Evolutionary conservation across 805 yeast species (phyloP), one percentile per base, ranked within the genome.

Genomic region (Candida endomychidarum): DNA sequence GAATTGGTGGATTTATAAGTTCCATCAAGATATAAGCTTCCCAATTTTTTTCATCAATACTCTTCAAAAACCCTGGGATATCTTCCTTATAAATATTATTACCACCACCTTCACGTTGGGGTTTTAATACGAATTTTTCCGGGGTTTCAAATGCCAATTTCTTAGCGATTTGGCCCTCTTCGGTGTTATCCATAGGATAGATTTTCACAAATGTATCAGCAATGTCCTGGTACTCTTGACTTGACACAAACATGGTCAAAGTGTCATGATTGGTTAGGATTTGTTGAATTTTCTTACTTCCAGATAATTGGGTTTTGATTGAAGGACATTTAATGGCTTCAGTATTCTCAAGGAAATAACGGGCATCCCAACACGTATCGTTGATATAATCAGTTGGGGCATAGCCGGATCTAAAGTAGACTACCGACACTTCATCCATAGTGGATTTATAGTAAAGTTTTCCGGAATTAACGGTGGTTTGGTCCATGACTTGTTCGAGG

Each of bases 61-160:
- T 49, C 9, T 71, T 56, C 52, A 93, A 64, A 54, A 87, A 91
- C 0, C 47, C 67, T 1, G 96, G 96, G 42, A 93, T 93, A 52
- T 87, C 85, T 25, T 80, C 78, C 54, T 86, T 86, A 63, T 93
- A 93, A 40, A 93, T 77, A 58, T 93, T 93, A 61, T 93, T 89
- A 14, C 99, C 99, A 33, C 99, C 99, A 27, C 99, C 99, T 69
- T 93, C 99, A 67, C 99, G 78, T 63, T 93, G 99, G 3, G 99
- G 99, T 57, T 93, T 93, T 52, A 93, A 72, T 1, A 93, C 99
- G 58, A 70, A 93, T 17, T 74, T 71, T 39, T 77, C 78, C 0
- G 96, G 91, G 2, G 61, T 45, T 46, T 77, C 80, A 34, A 83
- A 66, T 1, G 95, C 96, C 32, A 86, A 60, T 44, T 74, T 64